Evolutionary conservation across 495 filamentous ascomycete genomes (phyloP).

Genomic region (Penicillium salamii): DNA sequence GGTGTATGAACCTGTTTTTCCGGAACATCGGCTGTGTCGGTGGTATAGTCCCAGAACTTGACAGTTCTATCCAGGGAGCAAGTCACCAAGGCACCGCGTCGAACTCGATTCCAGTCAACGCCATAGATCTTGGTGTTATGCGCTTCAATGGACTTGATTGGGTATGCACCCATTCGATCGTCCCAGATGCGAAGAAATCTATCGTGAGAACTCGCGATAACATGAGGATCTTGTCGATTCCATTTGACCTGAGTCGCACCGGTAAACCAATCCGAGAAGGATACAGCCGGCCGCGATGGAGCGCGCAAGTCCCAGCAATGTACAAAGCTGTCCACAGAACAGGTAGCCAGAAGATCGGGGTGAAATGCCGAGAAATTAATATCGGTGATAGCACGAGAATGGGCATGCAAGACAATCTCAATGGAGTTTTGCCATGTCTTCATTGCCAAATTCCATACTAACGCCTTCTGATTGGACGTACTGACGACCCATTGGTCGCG

Average conservation of each 20-base stretch:
- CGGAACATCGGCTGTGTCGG: conserved; percentile 53
- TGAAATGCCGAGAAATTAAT: conserved; percentile 96
- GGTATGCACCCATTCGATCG: conserved; percentile 72
- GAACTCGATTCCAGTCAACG: conserved; percentile 86
- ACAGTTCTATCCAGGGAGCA: conserved; percentile 91
- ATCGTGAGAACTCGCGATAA: conserved; percentile 89
- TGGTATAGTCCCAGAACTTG: conserved; percentile 87
- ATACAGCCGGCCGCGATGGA: conserved; percentile 69
- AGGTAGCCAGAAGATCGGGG: conserved; percentile 84
- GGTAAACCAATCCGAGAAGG: conserved; percentile 91
- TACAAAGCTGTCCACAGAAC: conserved; percentile 89
- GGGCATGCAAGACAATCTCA: conserved; percentile 85
- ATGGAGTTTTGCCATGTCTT: conserved; percentile 69
- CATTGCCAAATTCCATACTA: conserved; percentile 91
- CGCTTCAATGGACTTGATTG: conserved; percentile 78
- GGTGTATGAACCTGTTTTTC: conserved; percentile 74
- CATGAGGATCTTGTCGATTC: conserved; percentile 79
- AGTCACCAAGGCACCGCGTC: conserved; percentile 68
- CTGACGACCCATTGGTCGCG: conserved; percentile 92
- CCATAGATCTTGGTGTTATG: conserved; percentile 97
- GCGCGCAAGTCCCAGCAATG: conserved; percentile 88
- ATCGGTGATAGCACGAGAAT: conserved; percentile 89
- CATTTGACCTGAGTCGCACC: conserved; percentile 96
- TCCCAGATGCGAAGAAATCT: conserved; percentile 88
- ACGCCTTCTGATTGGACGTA: conserved; percentile 89